These are phyloP conservation scores for Exsudoporus frostii DNA, from an alignment of 768 basidiomycete species.

Conservation along the genomic window DNA sequence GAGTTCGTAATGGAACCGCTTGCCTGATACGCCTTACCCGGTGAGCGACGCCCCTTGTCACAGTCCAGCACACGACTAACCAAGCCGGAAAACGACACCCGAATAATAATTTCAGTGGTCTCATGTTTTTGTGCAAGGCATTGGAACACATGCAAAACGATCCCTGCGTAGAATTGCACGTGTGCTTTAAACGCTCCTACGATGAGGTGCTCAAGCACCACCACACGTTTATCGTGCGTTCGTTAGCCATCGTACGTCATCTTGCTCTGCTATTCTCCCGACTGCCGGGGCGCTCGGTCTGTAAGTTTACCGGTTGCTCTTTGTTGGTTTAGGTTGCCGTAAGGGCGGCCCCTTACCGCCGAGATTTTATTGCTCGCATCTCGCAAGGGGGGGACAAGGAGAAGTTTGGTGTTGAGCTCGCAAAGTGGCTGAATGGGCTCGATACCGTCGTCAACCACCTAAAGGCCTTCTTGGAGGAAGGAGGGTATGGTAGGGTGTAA, in stretches of 20 bases:
- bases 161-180: constrained; percentile 48
- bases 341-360: constrained; percentile 58
- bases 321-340: constrained; percentile 47
- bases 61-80: neutral
- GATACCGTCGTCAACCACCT: constrained; percentile 51
- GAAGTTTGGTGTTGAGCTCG: constrained; percentile 55
- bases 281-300: neutral
- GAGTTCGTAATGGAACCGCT: constrained; percentile 48
- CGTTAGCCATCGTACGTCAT: constrained; percentile 35
- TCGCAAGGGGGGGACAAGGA: constrained; percentile 61
- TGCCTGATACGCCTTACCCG: constrained; percentile 66
- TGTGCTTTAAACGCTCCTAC: constrained; percentile 70
- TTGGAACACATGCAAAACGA: constrained; percentile 64
- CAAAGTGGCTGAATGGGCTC: constrained; percentile 62
- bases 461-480: constrained; percentile 53
- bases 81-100: constrained; percentile 2
- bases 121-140: constrained; percentile 65
- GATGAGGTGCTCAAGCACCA: constrained; percentile 65
- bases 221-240: constrained; percentile 64
- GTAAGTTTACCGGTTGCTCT: neutral
- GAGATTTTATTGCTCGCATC: constrained; percentile 60
- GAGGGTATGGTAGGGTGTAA: constrained; percentile 55
- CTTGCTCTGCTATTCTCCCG: neutral
- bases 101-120: constrained; percentile 45
- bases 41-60: constrained; percentile 37